Base-by-base conservation (phyloP, 345 rosid genomes). In the Gossypium raimondii region DNA sequence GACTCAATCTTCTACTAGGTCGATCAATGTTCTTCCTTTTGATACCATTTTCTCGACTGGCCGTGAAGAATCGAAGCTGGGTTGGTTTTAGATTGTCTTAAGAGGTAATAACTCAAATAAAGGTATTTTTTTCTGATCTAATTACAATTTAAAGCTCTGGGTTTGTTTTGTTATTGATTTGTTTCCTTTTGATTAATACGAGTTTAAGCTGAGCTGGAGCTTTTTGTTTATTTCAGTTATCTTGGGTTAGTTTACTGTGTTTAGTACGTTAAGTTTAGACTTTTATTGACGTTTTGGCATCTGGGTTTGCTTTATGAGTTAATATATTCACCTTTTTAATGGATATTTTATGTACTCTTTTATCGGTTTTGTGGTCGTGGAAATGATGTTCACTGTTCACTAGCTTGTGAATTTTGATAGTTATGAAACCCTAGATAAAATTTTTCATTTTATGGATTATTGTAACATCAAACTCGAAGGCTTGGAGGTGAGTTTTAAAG, bases 191-290 rank as follows among this genome's bases (percentile, higher is more conserved):
- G 77, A 79, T 85, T 78, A 53, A n/a, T 17, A 67, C 29, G 18
- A 20, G 69, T 27, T 76, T 70, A 24, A 73, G 73, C 73, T 78
- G 57, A 65, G 79, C 67, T 81, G 74, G 72, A 50, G 78, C 78
- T 78, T 57, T 57, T 57, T 65, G 75, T 68, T 86, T 77, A n/a
- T 71, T 73, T 48, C 66, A 53, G 82, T 70, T 78, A 73, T 82
- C 82, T 81, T 55, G 60, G 76, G 82, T 83, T 80, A 79, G 86
- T 86, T 86, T 81, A 86, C 90, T 85, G 87, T 85, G 75, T 81
- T 79, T 77, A 22, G 80, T 77, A 86, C 89, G 86, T 87, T 66
- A 55, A 78, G 72, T 88, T 72, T 20, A 74, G 78, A 59, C 80
- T 43, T 82, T 74, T 63, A 48, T 75, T 67, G 72, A 66, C 70